Evolutionary conservation across 2,329 filamentous ascomycete species (phyloP).

Genomic region (Pseudogymnoascus destructans): DNA sequence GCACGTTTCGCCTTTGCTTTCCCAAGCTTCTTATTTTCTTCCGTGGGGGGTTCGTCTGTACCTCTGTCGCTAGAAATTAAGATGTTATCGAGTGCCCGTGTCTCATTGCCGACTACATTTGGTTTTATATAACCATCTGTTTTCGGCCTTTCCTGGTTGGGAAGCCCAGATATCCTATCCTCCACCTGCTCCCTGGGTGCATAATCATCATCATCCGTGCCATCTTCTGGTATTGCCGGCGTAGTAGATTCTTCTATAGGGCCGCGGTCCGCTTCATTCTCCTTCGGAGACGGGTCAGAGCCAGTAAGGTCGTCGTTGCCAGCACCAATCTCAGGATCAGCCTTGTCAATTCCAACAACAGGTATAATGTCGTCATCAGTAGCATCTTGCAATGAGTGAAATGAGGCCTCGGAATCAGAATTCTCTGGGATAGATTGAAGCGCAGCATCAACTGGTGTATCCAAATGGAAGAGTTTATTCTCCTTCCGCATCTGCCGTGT

Average conservation of each 20-base stretch:
- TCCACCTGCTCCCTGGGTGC: conserved; percentile 23
- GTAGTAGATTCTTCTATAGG: neutral
- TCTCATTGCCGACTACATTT: conserved; percentile 16
- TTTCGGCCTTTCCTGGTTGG: neutral
- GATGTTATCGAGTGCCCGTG: conserved; percentile 11
- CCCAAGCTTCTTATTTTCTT: conserved; percentile 28
- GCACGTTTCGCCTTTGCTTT: conserved; percentile 41
- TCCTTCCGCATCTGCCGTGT: conserved; percentile 74
- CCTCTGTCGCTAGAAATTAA: conserved; percentile 16
- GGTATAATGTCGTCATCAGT: neutral
- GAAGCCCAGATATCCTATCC: conserved; percentile 15
- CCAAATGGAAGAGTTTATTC: conserved; percentile 46
- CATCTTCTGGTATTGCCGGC: neutral
- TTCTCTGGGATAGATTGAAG: conserved; percentile 12
- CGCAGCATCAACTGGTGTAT: conserved; percentile 16
- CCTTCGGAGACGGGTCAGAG: neutral
- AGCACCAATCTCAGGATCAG: neutral
- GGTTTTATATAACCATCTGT: conserved; percentile 9
- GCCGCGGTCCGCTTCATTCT: neutral
- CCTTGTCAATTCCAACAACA: neutral
- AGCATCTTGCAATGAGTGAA: neutral
- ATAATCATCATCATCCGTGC: conserved; percentile 23
- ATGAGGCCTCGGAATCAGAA: conserved; percentile 16
- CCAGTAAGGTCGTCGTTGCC: neutral
- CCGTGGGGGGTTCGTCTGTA: conserved; percentile 11